These are phyloP conservation scores for Dioscorea alata DNA, from an alignment of 106 monocot species.

Conservation along the genomic window DNA sequence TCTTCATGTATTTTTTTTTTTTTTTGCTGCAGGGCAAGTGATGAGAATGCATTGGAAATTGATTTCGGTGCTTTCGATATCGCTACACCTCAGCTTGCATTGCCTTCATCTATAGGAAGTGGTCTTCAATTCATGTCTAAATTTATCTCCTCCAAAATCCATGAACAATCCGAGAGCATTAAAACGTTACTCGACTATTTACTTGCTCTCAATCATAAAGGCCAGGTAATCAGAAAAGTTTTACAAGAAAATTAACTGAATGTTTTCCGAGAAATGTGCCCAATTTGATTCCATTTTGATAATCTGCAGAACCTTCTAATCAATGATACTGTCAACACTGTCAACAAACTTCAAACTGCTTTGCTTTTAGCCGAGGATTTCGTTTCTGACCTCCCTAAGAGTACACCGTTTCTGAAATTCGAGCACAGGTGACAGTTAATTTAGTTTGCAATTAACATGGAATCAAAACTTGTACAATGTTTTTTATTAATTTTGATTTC, in stretches of 20 bases:
- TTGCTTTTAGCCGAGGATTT: constrained; percentile 73
- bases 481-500: not conserved
- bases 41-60: constrained; percentile 83
- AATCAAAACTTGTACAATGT: no score
- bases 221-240: constrained; percentile 42
- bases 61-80: constrained; percentile 75
- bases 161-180: constrained; percentile 34
- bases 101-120: constrained; percentile 84
- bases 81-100: constrained; percentile 52
- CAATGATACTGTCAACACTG: constrained; percentile 57
- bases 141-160: constrained; percentile 56
- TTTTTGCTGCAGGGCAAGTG: constrained; percentile 56
- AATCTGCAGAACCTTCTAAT: constrained; percentile 79
- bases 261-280: not conserved
- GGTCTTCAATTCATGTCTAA: constrained; percentile 57
- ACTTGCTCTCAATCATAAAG: constrained; percentile 45
- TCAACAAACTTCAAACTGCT: constrained; percentile 79
- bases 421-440: constrained; percentile 54
- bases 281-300: not conserved
- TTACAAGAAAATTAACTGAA: not conserved
- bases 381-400: constrained; percentile 51
- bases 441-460: no score
- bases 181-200: constrained; percentile 77
- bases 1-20: not conserved
- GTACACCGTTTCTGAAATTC: constrained; percentile 77